phyloP scores from a whole-genome alignment of 116 monocot genomes.

The Phalaenopsis hybrid region DNA sequence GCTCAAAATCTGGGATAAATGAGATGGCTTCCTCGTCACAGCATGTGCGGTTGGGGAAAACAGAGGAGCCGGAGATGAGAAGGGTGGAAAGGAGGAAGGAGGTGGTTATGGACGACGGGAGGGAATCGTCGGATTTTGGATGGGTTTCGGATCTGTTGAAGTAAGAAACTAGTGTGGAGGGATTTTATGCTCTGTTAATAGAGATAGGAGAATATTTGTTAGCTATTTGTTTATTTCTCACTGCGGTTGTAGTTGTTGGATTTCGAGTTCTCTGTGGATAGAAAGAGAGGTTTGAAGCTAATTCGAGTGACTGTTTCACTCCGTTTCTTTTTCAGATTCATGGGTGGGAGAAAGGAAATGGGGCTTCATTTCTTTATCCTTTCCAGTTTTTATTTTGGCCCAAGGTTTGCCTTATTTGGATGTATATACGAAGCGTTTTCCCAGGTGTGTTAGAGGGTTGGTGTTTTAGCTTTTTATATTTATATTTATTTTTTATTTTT shows the following conservation, averaged over 20 bases:
- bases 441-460: too few species aligned
- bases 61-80: neutral
- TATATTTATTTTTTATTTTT: too few species aligned
- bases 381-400: too few species aligned
- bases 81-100: neutral
- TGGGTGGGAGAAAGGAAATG: too few species aligned
- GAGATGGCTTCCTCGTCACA: too few species aligned
- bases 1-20: neutral
- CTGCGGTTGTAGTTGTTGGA: neutral
- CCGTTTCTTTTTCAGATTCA: neutral
- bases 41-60: neutral
- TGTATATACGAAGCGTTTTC: too few species aligned
- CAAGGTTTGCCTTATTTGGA: too few species aligned
- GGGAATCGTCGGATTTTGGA: slow-evolving; percentile 34
- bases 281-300: neutral
- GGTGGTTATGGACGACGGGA: neutral
- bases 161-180: slow-evolving; percentile 14
- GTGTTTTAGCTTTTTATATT: too few species aligned
- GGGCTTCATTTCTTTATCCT: too few species aligned
- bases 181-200: neutral
- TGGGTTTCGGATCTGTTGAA: slow-evolving; percentile 68
- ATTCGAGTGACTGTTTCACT: neutral
- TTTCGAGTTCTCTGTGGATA: neutral
- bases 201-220: neutral
- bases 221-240: neutral